Conservation (phyloP, 2,329 filamentous ascomycete species). For the Cladosporium sp. region DNA sequence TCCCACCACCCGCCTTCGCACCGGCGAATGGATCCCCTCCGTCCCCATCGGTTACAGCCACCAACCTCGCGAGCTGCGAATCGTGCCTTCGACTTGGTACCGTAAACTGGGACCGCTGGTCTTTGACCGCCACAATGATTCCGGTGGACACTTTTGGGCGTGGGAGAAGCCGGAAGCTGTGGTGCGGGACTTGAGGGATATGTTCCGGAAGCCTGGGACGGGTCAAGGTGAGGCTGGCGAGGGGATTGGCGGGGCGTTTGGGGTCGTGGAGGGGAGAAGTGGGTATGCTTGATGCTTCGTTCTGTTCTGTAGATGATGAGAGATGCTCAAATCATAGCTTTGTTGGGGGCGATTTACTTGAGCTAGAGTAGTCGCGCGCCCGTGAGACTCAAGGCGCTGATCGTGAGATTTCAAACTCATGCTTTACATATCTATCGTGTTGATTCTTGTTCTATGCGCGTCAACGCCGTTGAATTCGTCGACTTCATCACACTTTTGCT, state of each 20-base stretch:
- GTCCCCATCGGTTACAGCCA: conserved; percentile 7
- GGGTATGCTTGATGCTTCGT: background rate
- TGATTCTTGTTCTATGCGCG: background rate
- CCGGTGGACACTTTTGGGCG: conserved; percentile 9
- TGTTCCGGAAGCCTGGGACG: conserved; percentile 5
- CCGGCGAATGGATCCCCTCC: conserved; percentile 4
- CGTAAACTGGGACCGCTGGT: conserved; percentile 6
- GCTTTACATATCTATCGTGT: background rate
- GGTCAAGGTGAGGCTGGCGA: background rate
- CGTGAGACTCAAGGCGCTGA: too few relatives aligned
- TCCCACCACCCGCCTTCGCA: background rate
- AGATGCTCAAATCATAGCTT: too few relatives aligned
- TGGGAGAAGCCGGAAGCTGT: conserved; percentile 6
- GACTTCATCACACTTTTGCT: background rate
- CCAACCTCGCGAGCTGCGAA: conserved; percentile 7
- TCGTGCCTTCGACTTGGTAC: conserved; percentile 10
- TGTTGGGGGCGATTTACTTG: too few relatives aligned
- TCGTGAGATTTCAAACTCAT: too few relatives aligned
- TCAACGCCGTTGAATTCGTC: background rate
- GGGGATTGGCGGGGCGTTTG: conserved; percentile 4
- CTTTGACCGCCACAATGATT: conserved; percentile 6
- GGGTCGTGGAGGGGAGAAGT: background rate
- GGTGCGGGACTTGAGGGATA: conserved; percentile 10
- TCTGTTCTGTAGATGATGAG: background rate
- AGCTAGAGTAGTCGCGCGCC: too few relatives aligned